Base-by-base conservation (phyloP, 1,284 basidiomycete genomes). In the Prillingera fragicola region DNA sequence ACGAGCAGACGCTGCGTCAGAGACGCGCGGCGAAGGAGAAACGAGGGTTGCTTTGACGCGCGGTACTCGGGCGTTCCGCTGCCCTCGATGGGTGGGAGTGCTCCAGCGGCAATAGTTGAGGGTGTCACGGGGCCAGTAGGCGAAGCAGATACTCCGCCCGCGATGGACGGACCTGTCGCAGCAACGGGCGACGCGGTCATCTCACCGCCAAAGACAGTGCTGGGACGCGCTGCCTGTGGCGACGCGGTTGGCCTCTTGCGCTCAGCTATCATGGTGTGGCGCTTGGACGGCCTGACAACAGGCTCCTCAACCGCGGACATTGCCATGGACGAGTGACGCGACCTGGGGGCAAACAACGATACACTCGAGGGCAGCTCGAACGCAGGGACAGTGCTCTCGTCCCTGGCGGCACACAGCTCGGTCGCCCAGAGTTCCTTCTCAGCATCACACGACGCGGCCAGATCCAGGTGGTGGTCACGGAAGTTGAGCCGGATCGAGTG, bases 381-480 rank as follows among this genome's bases (percentile, higher is more conserved):
- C 1, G 69, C 67, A 14, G 67, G 62, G 5, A 67, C 44, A 1
- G 45, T 52, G 37, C 59, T 57, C 38, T 68, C 63, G 33, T 70
- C 63, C 26, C 63, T 48, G 0, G 69, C 69, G 17, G 62, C 55
- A 27, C 74, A 75, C 33, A 91, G 78, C 10, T 80, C 80, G 24
- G 73, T 70, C 38, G 90, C 71, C 91, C 91, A 95, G 17, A 86
- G 75, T 21, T 81, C 78, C 72, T 89, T 91, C 71, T 95, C 90
- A 13, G 65, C 60, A 3, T 67, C 78, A 63, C 88, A 91, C 14
- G 86, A 78, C 1, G 87, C 84, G 8, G 85, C 85, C 18, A 94
- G 73, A 63, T 92, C 88, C 57, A 91, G 85, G 52, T 81, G 77
- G 58, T 88, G 83, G 19, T 71, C 72, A 38, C 77, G 77, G 28